Percentiles rank a stretch among this genome's conserved stretches.
Conservation (phyloP, 2,329 filamentous ascomycete species). For the Elsinoe perseae region DNA sequence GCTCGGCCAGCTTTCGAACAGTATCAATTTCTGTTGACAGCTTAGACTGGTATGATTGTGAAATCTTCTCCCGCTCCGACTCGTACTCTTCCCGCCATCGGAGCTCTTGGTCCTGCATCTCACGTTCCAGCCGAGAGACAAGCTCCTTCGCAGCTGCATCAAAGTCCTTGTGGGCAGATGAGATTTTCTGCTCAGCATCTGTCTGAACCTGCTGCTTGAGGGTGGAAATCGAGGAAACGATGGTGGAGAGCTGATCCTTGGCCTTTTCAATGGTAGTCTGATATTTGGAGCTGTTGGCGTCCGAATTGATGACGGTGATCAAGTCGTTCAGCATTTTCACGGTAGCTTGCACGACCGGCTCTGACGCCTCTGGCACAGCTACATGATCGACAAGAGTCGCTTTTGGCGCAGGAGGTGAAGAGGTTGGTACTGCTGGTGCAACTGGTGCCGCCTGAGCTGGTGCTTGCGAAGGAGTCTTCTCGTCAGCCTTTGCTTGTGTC, state of each 20-base stretch:
- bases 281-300: slow-evolving; percentile 70
- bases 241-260: slow-evolving; percentile 70
- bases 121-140: slow-evolving; percentile 75
- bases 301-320: slow-evolving; percentile 85
- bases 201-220: slow-evolving; percentile 63
- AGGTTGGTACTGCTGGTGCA: slow-evolving; percentile 50
- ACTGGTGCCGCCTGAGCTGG: slow-evolving; percentile 37
- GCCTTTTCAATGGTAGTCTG: slow-evolving; percentile 72
- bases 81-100: slow-evolving; percentile 85
- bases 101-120: slow-evolving; percentile 72
- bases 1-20: slow-evolving; percentile 71
- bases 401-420: slow-evolving; percentile 42
- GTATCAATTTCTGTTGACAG: slow-evolving; percentile 71
- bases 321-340: slow-evolving; percentile 95
- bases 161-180: slow-evolving; percentile 65
- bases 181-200: slow-evolving; percentile 67
- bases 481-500: slow-evolving; percentile 5
- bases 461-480: slow-evolving; percentile 22
- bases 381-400: slow-evolving; percentile 67
- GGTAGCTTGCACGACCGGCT: slow-evolving; percentile 84
- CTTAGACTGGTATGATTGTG: slow-evolving; percentile 69
- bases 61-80: slow-evolving; percentile 72
- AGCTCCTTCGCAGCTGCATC: slow-evolving; percentile 80
- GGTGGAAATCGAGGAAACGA: slow-evolving; percentile 68
- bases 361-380: slow-evolving; percentile 64